phyloP scores from a whole-genome alignment of 805 yeast genomes.

The Candida vartiovaarae region DNA sequence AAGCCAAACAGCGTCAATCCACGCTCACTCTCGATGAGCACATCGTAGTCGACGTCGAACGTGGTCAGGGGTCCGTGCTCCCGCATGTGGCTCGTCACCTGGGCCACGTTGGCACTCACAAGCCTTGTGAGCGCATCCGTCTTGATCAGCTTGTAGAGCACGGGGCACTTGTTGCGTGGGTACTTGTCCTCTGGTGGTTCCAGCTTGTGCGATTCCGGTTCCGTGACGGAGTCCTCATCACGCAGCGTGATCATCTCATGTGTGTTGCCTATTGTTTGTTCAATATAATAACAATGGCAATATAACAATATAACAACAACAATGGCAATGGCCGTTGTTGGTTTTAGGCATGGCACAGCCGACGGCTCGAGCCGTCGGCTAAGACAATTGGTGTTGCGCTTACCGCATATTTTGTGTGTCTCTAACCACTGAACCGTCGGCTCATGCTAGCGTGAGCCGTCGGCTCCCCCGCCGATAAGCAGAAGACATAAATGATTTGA shows the following conservation, averaged over 20 bases:
- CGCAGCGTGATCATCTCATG: slow-evolving; percentile 3
- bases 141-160: slow-evolving; percentile 3
- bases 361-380: too few relatives aligned
- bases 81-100: neutral
- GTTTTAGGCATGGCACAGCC: too few relatives aligned
- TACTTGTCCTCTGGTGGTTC: slow-evolving; percentile 3
- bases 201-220: neutral
- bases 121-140: slow-evolving; percentile 1
- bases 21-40: slow-evolving; percentile 47
- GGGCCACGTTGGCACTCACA: slow-evolving; percentile 1
- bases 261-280: neutral
- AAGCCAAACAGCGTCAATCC: slow-evolving; percentile 47
- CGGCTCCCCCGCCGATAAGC: too few relatives aligned
- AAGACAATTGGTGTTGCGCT: too few relatives aligned
- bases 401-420: too few relatives aligned
- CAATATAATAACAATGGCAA: too few relatives aligned
- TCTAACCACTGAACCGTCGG: too few relatives aligned
- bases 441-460: too few relatives aligned
- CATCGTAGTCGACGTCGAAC: slow-evolving; percentile 24
- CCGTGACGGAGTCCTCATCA: slow-evolving; percentile 5
- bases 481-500: too few relatives aligned
- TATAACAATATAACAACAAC: too few relatives aligned
- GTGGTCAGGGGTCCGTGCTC: neutral
- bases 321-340: neutral
- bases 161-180: slow-evolving; percentile 3